Evolutionary conservation across 345 rosid genomes (phyloP).

Genomic region (Acer saccharum): DNA sequence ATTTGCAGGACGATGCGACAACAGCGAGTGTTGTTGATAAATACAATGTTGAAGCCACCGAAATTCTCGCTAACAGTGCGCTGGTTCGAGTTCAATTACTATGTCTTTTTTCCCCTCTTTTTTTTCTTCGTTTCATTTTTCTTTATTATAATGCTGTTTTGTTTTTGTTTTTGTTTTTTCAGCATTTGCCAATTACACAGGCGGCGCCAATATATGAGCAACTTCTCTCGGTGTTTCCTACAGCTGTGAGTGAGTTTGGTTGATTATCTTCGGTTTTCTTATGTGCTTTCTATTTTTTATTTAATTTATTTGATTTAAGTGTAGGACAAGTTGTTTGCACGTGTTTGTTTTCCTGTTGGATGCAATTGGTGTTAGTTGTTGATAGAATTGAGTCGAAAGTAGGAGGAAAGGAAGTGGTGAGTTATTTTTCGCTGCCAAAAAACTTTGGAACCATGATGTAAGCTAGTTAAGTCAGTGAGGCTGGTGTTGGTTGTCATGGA

Average conservation of each 20-base stretch:
- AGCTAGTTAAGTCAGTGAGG: neutral
- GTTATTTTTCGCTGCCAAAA: neutral
- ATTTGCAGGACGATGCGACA: conserved; percentile 29
- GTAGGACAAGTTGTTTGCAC: neutral
- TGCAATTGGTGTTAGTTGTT: neutral
- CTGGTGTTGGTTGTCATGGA: neutral
- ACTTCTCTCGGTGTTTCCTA: conserved; percentile 72
- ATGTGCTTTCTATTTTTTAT: neutral
- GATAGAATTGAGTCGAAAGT: neutral
- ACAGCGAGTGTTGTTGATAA: conserved; percentile 45
- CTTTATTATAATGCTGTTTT: neutral
- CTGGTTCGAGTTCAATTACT: conserved; percentile 40
- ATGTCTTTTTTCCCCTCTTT: neutral
- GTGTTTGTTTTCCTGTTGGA: neutral
- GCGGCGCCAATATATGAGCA: conserved; percentile 87
- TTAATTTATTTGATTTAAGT: neutral
- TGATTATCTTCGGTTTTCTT: neutral
- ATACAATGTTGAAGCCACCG: conserved; percentile 83
- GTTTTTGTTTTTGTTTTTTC: conserved; percentile 19
- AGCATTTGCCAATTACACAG: conserved; percentile 80
- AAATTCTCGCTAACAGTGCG: conserved; percentile 67
- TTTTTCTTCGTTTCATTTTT: conserved; percentile 4
- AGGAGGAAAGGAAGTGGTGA: neutral
- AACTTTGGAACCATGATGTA: too few species aligned
- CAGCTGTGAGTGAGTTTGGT: conserved; percentile 81